Evolutionary conservation across 1,139 yeast genomes (phyloP), one percentile per base, ranked within the genome.

Genomic region (Candida sp.): DNA sequence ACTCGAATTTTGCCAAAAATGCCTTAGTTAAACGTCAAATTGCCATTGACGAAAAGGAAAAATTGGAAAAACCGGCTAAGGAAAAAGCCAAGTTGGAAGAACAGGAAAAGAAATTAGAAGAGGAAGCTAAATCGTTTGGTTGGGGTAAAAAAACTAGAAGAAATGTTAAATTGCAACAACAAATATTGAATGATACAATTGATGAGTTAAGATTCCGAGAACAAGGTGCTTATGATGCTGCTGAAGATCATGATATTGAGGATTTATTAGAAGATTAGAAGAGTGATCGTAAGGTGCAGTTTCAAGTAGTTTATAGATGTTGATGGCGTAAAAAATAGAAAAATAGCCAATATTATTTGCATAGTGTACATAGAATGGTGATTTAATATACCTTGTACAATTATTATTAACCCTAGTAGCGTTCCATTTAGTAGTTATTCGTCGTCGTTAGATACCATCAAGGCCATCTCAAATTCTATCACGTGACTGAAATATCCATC

Each of bases 111-210:
- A 61, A 60, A 39, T 58, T 70, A 47, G 60, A 61, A 42, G 48
- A 53, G 21, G 79, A 74, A 53, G 77, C 81, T 38, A 60, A 69
- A 38, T 57, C 73, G 6, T 84, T 85, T 68, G 91, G 93, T 21
- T 85, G 90, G 89, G 93, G 93, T 45, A 85, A 84, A 60, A 75
- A 76, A 57, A 84, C 91, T 7, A 77, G 90, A 65, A 70, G 72
- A 51, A 71, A 60, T 44, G 81, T 78, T 39, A 77, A 79, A 63
- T 66, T 70, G 47, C 82, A 82, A 52, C 77, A 81, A 54, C 69
- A 75, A 39, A 52, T 74, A 21, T 68, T 84, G 40, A 80, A 81
- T 52, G 74, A 77, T 42, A 63, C 71, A 21, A 9, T 21, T 11
- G 39, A 37, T 37, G 39, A 37, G 5, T 15, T 37, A 33, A 15